These are phyloP conservation scores for Hemisphaericaspora xylofermentans DNA, from an alignment of 1,139 yeast species.

Conservation along the genomic window DNA sequence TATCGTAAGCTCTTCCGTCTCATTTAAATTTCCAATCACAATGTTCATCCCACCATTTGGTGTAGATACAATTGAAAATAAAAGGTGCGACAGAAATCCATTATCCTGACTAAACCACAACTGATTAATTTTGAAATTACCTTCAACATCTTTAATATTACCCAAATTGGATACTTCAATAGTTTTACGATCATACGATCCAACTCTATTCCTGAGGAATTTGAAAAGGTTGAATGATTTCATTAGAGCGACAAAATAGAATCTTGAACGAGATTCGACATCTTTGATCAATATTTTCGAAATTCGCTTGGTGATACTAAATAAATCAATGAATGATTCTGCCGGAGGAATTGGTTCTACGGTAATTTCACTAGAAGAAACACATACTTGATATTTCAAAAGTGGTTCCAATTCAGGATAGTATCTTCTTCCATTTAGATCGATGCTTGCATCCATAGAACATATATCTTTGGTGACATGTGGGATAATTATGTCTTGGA, in stretches of 20 bases:
- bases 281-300: constrained; percentile 9
- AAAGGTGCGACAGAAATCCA: constrained; percentile 22
- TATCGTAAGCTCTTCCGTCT: too few species aligned
- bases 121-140: constrained; percentile 19
- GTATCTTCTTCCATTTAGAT: constrained; percentile 29
- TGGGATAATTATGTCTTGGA: constrained; percentile 20
- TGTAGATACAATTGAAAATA: constrained; percentile 20
- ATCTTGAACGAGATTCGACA: too few species aligned
- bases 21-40: too few species aligned
- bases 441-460: constrained; percentile 16
- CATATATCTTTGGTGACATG: constrained; percentile 6
- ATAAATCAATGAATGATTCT: constrained; percentile 2
- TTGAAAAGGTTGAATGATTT: too few species aligned
- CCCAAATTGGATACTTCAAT: constrained; percentile 34
- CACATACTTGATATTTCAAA: constrained; percentile 20
- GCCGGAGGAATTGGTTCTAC: constrained; percentile 16
- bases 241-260: too few species aligned
- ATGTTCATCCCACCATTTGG: too few species aligned
- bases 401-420: constrained; percentile 15
- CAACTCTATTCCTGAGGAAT: constrained; percentile 12
- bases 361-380: constrained; percentile 13
- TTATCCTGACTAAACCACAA: constrained; percentile 27
- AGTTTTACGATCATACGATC: constrained; percentile 14
- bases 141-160: constrained; percentile 5
- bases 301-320: constrained; percentile 10